Evolutionary conservation across 148 eudicot species (phyloP).

Genomic region (Selenicereus undatus): DNA sequence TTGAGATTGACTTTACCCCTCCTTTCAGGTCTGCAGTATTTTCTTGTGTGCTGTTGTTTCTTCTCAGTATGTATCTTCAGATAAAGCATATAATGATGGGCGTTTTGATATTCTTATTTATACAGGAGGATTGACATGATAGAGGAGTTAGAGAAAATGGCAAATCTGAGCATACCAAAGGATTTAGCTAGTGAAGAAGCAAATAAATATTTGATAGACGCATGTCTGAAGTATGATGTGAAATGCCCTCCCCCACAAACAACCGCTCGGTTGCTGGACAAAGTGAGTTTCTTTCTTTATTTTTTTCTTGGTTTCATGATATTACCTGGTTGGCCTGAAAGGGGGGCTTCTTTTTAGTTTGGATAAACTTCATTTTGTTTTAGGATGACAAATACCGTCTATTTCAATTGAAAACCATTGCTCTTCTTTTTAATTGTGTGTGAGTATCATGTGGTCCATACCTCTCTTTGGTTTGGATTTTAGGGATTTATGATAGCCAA

Average conservation of each 20-base stretch:
- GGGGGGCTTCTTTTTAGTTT: background rate
- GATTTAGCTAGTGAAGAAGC: slow-evolving; percentile 73
- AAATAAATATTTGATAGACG: slow-evolving; percentile 61
- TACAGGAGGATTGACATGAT: slow-evolving; percentile 92
- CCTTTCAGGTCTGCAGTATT: slow-evolving; percentile 69
- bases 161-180: slow-evolving; percentile 76
- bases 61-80: background rate
- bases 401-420: background rate
- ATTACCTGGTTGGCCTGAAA: background rate
- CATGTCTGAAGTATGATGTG: slow-evolving; percentile 67
- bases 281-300: slow-evolving; percentile 41
- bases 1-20: slow-evolving; percentile 94
- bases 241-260: slow-evolving; percentile 95
- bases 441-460: background rate
- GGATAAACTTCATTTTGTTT: background rate
- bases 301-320: background rate
- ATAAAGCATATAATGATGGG: background rate
- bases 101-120: background rate
- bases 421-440: background rate
- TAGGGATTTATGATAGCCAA: background rate
- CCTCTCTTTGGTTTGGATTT: background rate
- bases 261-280: slow-evolving; percentile 76
- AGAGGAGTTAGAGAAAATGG: slow-evolving; percentile 77
- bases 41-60: background rate
- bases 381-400: background rate